Conservation (phyloP, 305 asterid genomes). For the Fraxinus platypoda region DNA sequence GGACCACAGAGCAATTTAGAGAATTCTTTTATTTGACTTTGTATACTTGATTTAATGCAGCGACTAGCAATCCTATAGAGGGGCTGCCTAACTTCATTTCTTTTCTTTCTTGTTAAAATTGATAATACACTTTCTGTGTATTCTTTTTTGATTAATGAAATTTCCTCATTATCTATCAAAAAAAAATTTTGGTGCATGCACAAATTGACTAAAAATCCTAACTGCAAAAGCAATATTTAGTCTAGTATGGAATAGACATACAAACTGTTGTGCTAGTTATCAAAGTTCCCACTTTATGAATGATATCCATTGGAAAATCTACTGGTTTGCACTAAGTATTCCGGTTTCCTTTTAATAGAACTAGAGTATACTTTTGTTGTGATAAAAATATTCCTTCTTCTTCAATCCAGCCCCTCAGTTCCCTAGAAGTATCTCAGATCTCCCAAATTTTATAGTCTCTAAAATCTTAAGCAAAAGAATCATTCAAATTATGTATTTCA, state of each 20-base stretch:
- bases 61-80: no score
- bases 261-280: background rate
- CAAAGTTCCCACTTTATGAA: background rate
- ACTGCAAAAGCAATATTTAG: background rate
- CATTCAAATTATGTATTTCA: background rate
- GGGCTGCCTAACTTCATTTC: no score
- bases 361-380: background rate
- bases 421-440: background rate
- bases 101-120: no score
- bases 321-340: background rate
- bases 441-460: background rate
- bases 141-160: no score
- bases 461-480: background rate
- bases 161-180: no score
- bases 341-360: background rate
- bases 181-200: background rate
- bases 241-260: background rate
- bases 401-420: background rate
- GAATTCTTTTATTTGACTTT: no score
- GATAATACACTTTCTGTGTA: no score
- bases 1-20: no score
- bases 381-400: background rate
- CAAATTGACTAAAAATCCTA: no score
- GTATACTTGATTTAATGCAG: no score
- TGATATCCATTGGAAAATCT: background rate